Percentiles rank a stretch among this genome's conserved stretches.
These are phyloP conservation scores for Sporormia fimetaria DNA, from an alignment of 495 filamentous ascomycete species.

Conservation along the genomic window DNA sequence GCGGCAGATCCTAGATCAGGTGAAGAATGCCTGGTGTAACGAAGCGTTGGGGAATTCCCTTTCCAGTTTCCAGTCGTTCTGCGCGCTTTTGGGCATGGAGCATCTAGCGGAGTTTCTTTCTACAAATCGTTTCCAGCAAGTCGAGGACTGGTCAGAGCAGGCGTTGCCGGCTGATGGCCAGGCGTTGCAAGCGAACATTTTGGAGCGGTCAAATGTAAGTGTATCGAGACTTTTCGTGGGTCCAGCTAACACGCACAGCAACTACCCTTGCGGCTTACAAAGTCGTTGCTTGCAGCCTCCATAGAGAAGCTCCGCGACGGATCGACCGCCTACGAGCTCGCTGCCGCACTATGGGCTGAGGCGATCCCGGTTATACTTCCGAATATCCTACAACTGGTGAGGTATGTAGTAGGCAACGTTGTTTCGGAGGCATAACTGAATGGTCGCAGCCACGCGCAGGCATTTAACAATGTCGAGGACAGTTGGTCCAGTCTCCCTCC, in stretches of 20 bases:
- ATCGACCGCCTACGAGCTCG: slow-evolving; percentile 53
- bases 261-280: slow-evolving; percentile 74
- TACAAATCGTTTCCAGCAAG: slow-evolving; percentile 56
- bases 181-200: slow-evolving; percentile 61
- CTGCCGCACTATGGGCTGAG: slow-evolving; percentile 71
- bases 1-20: slow-evolving; percentile 60
- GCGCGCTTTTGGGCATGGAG: slow-evolving; percentile 63
- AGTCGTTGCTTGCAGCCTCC: slow-evolving; percentile 77
- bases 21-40: slow-evolving; percentile 71
- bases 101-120: slow-evolving; percentile 70
- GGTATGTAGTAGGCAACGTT: slow-evolving; percentile 36
- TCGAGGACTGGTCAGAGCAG: slow-evolving; percentile 71
- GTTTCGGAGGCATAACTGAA: slow-evolving; percentile 11
- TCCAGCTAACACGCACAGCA: slow-evolving; percentile 33
- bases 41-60: slow-evolving; percentile 54
- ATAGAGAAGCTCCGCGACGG: slow-evolving; percentile 73
- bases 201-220: slow-evolving; percentile 56
- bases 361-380: slow-evolving; percentile 73
- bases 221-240: background rate
- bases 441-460: slow-evolving; percentile 61
- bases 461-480: slow-evolving; percentile 73
- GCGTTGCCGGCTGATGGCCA: slow-evolving; percentile 69
- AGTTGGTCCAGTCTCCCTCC: slow-evolving; percentile 67
- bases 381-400: slow-evolving; percentile 73
- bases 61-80: slow-evolving; percentile 69